Base-by-base conservation (phyloP, 2,329 filamentous ascomycete species). In the Taxawa tesnikishii region DNA sequence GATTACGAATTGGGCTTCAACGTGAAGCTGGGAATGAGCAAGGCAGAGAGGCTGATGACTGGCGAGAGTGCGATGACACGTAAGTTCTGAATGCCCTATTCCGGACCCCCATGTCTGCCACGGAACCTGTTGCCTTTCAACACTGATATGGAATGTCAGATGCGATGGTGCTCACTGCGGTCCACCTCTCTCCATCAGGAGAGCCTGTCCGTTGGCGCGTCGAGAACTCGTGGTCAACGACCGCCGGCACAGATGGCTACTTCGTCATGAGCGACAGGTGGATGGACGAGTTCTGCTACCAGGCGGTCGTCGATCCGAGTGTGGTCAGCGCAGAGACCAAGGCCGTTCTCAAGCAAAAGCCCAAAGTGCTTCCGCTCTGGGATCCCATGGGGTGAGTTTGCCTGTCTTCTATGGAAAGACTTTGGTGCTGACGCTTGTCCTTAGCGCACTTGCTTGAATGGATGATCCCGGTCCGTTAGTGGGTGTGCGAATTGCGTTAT, bases 1-100 rank as follows among this genome's bases (percentile, higher is more conserved):
- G 78, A 90, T 55, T 90, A 88, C 55, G 71, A 80, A 45, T 70
- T 92, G 1, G 84, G 82, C n/a, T 84, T 93, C 57, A 83, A 85
- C 46, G 68, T 84, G 38, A 67, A 65, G 34, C 66, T 88, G 6
- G 74, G 72, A 12, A 68, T 92, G 70, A 73, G 63, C 47, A 93
- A 93, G 58, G 79, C 79, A 1, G 70, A 83, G 46, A 64, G 84
- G 3, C 60, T 94, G 28, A 63, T 70, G 45, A 78, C 77, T 0
- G 75, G 81, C 8, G 84, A 92, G 58, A 79, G 72, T 33, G 68
- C 73, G 31, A 92, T 94, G 84, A 93, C 84, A 1, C 85, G 34
- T 33, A 28, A 17, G 33, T 9, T n/a, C n/a, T 13, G 26, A 28
- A 28, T 8, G 12, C 26, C 3, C 26, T 12, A 10, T 29, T 4